Evolutionary conservation across 2,329 filamentous ascomycete species (phyloP).

Genomic region (Lecanicillium sp.): DNA sequence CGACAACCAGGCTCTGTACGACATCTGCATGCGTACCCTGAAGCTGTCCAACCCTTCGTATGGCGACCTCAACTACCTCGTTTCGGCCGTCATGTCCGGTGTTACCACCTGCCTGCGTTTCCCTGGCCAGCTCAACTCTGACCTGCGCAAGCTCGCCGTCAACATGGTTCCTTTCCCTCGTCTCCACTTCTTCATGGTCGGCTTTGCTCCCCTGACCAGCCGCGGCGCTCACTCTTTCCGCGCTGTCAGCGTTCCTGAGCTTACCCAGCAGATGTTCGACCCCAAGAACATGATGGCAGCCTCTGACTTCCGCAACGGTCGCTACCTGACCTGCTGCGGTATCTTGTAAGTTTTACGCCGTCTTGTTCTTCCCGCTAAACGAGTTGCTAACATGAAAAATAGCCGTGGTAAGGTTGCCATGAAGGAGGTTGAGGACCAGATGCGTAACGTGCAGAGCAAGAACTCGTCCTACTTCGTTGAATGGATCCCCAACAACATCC

Average conservation of each 20-base stretch:
- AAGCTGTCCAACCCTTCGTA: conserved; percentile 99
- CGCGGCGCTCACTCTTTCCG: conserved; percentile 84
- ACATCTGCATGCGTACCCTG: conserved; percentile 99
- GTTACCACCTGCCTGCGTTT: conserved; percentile 98
- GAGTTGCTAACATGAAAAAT: conserved; percentile 10
- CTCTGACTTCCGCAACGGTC: conserved; percentile 98
- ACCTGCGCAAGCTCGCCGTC: conserved; percentile 97
- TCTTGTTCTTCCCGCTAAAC: not conserved
- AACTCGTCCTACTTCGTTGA: conserved; percentile 99
- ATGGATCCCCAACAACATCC: conserved; percentile 99
- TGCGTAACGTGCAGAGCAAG: conserved; percentile 99
- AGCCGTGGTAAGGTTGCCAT: conserved; percentile 98
- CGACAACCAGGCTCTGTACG: conserved; percentile 99
- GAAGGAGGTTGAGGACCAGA: conserved; percentile 99
- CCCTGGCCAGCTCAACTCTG: conserved; percentile 99
- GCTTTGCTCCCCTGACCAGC: conserved; percentile 96
- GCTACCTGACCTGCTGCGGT: conserved; percentile 98
- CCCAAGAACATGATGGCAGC: conserved; percentile 99
- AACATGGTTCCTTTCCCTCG: conserved; percentile 99
- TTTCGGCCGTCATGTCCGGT: conserved; percentile 99
- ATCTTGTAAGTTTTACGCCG: conserved; percentile 68
- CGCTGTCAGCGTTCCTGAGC: conserved; percentile 91
- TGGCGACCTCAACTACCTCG: conserved; percentile 98
- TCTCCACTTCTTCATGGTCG: conserved; percentile 99
- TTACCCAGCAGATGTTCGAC: conserved; percentile 99